Percentiles rank a stretch among this genome's conserved stretches.
Conservation (phyloP, 345 rosid species). For the Euphorbia pulcherrima region DNA sequence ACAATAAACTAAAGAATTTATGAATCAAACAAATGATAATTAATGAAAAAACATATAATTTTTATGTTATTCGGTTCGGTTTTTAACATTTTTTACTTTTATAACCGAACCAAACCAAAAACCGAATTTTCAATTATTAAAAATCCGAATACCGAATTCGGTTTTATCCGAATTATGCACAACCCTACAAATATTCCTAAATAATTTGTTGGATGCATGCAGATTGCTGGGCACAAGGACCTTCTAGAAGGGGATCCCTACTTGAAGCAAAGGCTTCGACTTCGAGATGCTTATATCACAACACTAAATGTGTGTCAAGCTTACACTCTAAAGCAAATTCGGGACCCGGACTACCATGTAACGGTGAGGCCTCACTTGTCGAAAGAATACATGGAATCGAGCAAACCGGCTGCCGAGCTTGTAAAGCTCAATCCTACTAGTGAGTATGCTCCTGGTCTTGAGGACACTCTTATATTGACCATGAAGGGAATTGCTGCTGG, state of each 20-base stretch:
- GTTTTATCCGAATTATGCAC: too few relatives aligned
- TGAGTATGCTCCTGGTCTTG: slow-evolving; percentile 33
- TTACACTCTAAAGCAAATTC: slow-evolving; percentile 83
- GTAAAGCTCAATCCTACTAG: slow-evolving; percentile 29
- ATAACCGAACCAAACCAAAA: too few relatives aligned
- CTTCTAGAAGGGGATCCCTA: slow-evolving; percentile 95
- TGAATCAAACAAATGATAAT: too few relatives aligned
- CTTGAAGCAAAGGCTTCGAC: slow-evolving; percentile 87
- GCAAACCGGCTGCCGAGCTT: slow-evolving; percentile 43
- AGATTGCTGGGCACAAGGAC: slow-evolving; percentile 94
- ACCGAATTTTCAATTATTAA: too few relatives aligned
- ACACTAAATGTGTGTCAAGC: slow-evolving; percentile 95
- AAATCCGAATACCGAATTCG: too few relatives aligned
- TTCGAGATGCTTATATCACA: slow-evolving; percentile 93
- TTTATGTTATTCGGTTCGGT: too few relatives aligned
- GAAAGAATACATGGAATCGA: slow-evolving; percentile 68
- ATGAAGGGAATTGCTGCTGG: slow-evolving; percentile 37
- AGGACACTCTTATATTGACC: slow-evolving; percentile 32
- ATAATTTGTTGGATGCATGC: not conserved
- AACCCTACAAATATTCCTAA: too few relatives aligned
- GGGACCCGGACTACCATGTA: slow-evolving; percentile 79
- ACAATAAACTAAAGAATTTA: too few relatives aligned
- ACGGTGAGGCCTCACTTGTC: slow-evolving; percentile 72
- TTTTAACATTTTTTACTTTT: too few relatives aligned
- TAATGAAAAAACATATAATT: too few relatives aligned